A percentile compares a stretch with the other conserved stretches of the same genome.
phyloP scores from a whole-genome alignment of 1,139 yeast species.

The Suhomyces coccinellae region DNA sequence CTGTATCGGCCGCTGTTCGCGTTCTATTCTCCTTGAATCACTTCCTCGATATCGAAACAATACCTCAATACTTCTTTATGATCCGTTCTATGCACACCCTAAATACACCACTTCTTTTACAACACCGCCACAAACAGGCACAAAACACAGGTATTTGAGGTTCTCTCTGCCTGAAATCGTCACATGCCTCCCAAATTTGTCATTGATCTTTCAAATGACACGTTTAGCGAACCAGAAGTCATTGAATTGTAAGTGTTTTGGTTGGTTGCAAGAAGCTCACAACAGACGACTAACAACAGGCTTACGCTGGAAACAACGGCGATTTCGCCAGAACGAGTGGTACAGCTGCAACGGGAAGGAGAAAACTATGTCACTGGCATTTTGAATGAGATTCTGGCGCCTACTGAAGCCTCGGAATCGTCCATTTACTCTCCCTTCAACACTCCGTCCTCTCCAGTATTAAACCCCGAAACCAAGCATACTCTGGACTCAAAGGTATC shows the following conservation, averaged over 20 bases:
- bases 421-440: background rate
- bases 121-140: background rate
- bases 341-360: background rate
- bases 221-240: conserved; percentile 13
- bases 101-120: background rate
- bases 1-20: background rate
- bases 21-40: too few relatives aligned
- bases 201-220: conserved; percentile 12
- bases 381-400: background rate
- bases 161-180: background rate
- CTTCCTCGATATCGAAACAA: background rate
- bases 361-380: background rate
- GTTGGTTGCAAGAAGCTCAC: conserved; percentile 1
- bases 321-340: background rate
- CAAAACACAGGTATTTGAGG: background rate
- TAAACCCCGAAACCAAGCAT: background rate
- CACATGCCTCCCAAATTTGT: background rate
- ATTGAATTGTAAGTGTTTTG: conserved; percentile 17
- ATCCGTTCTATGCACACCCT: background rate
- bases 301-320: conserved; percentile 4
- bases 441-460: conserved; percentile 5
- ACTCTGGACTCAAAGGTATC: background rate
- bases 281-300: conserved; percentile 3
- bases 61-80: background rate
- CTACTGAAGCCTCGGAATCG: background rate